Conservation (phyloP, 2,329 filamentous ascomycete genomes). For the Fusarium stilboides region DNA sequence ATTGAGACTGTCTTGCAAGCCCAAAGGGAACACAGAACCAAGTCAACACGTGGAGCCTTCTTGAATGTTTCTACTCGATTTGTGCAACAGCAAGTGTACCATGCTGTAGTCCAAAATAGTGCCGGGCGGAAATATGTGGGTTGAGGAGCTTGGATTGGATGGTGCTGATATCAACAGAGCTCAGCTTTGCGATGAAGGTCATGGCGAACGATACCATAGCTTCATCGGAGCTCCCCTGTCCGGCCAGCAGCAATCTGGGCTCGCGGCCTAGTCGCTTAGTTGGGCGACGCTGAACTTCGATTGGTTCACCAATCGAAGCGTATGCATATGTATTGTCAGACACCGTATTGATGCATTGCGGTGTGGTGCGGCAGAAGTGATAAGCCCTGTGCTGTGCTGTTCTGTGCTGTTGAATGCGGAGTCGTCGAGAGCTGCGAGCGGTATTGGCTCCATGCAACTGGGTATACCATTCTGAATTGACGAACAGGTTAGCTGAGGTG, state of each 20-base stretch:
- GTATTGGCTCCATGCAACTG: slow-evolving; percentile 25
- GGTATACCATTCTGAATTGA: slow-evolving; percentile 29
- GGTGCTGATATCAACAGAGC: slow-evolving; percentile 27
- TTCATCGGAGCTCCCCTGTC: slow-evolving; percentile 33
- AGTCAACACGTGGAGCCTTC: slow-evolving; percentile 51
- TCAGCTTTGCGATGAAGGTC: slow-evolving; percentile 4
- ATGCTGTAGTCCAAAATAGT: slow-evolving; percentile 34
- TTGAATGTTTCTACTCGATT: slow-evolving; percentile 46
- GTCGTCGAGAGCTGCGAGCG: slow-evolving; percentile 15
- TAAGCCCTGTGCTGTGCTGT: slow-evolving; percentile 21
- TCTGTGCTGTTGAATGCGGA: slow-evolving; percentile 10
- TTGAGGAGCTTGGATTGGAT: slow-evolving; percentile 4
- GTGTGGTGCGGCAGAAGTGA: slow-evolving; percentile 34
- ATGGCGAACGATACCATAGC: slow-evolving; percentile 8
- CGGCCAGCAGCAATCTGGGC: slow-evolving; percentile 28
- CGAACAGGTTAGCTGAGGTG: slow-evolving; percentile 44
- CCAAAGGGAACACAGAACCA: slow-evolving; percentile 44
- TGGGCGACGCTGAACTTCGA: slow-evolving; percentile 31
- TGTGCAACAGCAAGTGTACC: slow-evolving; percentile 45
- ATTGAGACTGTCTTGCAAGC: slow-evolving; percentile 47
- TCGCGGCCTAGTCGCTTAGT: slow-evolving; percentile 46
- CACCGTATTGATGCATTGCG: slow-evolving; percentile 42
- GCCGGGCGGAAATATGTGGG: slow-evolving; percentile 21
- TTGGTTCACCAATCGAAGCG: slow-evolving; percentile 36
- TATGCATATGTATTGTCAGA: slow-evolving; percentile 47